A percentile compares a stretch with the other conserved stretches of the same genome.
Conservation (phyloP, 108 stramenopile genomes). For the Cyclotella kingstonii region DNA sequence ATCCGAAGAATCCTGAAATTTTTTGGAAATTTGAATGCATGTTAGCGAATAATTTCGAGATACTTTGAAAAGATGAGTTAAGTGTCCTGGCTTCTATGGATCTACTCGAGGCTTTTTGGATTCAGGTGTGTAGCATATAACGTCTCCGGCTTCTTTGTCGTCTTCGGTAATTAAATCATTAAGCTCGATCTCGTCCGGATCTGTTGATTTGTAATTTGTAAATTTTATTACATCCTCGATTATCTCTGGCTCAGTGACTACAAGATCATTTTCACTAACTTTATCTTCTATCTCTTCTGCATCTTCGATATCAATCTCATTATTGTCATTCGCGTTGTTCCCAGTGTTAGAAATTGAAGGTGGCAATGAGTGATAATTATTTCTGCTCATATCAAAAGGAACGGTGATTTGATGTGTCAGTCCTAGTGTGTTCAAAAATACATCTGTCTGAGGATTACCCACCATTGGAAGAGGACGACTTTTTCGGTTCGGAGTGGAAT, state of each 20-base stretch:
- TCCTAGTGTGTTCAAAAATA: conserved; percentile 66
- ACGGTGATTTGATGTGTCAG: conserved; percentile 79
- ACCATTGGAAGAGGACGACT: conserved; percentile 48
- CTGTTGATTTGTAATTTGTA: background rate
- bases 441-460: conserved; percentile 95
- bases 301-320: conserved; percentile 60
- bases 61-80: no score
- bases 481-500: background rate
- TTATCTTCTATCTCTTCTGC: conserved; percentile 16
- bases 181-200: conserved; percentile 39
- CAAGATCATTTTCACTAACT: background rate
- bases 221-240: background rate
- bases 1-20: no score
- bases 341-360: background rate
- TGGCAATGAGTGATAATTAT: conserved; percentile 1
- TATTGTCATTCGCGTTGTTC: conserved; percentile 15
- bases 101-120: conserved; percentile 7
- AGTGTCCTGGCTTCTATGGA: no score
- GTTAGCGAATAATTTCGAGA: no score
- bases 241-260: background rate
- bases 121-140: conserved; percentile 20
- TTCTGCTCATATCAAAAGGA: conserved; percentile 42
- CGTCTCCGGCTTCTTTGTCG: conserved; percentile 22
- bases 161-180: conserved; percentile 5
- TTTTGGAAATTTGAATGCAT: no score